Conservation (phyloP, 2,329 filamentous ascomycete genomes). For the Ophiostoma triangulosporum region DNA sequence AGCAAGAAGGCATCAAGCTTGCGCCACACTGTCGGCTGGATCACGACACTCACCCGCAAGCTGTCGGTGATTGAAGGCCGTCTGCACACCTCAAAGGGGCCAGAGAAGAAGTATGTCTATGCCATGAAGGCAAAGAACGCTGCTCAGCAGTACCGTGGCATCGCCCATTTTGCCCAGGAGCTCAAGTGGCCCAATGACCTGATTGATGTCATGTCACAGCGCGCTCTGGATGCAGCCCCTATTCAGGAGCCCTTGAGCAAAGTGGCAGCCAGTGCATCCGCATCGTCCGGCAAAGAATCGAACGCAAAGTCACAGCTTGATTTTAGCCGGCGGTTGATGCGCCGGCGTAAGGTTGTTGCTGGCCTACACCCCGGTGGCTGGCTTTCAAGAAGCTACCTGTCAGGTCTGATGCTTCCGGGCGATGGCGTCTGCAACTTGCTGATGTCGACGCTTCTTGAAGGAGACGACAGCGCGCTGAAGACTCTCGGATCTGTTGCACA, state of each 20-base stretch:
- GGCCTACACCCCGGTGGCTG: constrained; percentile 47
- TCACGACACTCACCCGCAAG: constrained; percentile 43
- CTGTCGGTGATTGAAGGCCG: constrained; percentile 27
- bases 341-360: constrained; percentile 41
- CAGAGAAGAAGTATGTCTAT: constrained; percentile 25
- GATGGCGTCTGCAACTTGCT: constrained; percentile 49
- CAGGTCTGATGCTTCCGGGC: constrained; percentile 50
- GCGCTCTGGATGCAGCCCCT: not conserved
- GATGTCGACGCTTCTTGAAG: constrained; percentile 53
- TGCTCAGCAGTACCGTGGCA: constrained; percentile 44
- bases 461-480: constrained; percentile 45
- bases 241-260: constrained; percentile 23
- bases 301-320: constrained; percentile 11
- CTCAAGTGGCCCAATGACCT: constrained; percentile 46
- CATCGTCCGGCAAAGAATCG: constrained; percentile 10
- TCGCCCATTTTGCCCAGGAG: constrained; percentile 50
- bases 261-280: constrained; percentile 21
- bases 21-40: constrained; percentile 33
- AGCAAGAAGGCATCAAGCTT: not conserved
- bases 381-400: constrained; percentile 55
- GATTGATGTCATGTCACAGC: not conserved
- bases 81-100: constrained; percentile 15
- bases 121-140: constrained; percentile 41
- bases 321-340: constrained; percentile 23
- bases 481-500: constrained; percentile 47